These are phyloP conservation scores for Megacollybia marginata DNA, from an alignment of 768 basidiomycete species.

Conservation along the genomic window DNA sequence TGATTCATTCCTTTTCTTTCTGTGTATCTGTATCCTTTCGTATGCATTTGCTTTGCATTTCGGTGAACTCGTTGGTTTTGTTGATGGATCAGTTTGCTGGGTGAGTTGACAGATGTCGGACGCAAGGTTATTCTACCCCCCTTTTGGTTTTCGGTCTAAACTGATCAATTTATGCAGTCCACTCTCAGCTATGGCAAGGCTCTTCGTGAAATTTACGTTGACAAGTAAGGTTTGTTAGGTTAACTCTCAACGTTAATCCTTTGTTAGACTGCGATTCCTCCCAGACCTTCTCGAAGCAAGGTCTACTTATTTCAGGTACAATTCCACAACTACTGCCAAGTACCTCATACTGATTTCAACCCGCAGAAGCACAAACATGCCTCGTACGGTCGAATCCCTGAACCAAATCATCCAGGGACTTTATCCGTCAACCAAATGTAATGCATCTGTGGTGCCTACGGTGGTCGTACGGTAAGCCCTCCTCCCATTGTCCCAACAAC, in stretches of 20 bases:
- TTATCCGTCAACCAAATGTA: slow-evolving; percentile 51
- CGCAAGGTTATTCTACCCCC: slow-evolving; percentile 36
- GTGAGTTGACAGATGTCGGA: slow-evolving; percentile 67
- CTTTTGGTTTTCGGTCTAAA: neutral
- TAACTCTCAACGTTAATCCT: neutral
- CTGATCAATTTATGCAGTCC: slow-evolving; percentile 32
- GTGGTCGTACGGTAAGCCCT: slow-evolving; percentile 46
- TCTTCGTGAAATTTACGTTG: slow-evolving; percentile 58
- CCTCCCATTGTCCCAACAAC: neutral
- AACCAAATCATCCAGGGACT: slow-evolving; percentile 70
- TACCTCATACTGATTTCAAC: neutral
- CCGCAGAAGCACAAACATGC: slow-evolving; percentile 63
- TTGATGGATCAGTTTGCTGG: slow-evolving; percentile 43
- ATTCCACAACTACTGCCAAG: neutral
- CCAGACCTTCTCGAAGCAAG: slow-evolving; percentile 39
- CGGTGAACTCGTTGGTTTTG: neutral
- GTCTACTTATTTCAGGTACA: slow-evolving; percentile 53
- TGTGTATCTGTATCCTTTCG: neutral
- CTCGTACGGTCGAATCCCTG: slow-evolving; percentile 68
- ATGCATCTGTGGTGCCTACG: slow-evolving; percentile 34
- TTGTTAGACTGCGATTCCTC: slow-evolving; percentile 54
- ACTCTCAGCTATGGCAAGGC: slow-evolving; percentile 56
- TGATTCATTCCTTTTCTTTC: neutral
- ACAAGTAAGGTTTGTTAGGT: slow-evolving; percentile 35
- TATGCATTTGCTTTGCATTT: neutral